Base-by-base conservation (phyloP, 1,284 basidiomycete genomes). In the Xerocomus minutiporus region DNA sequence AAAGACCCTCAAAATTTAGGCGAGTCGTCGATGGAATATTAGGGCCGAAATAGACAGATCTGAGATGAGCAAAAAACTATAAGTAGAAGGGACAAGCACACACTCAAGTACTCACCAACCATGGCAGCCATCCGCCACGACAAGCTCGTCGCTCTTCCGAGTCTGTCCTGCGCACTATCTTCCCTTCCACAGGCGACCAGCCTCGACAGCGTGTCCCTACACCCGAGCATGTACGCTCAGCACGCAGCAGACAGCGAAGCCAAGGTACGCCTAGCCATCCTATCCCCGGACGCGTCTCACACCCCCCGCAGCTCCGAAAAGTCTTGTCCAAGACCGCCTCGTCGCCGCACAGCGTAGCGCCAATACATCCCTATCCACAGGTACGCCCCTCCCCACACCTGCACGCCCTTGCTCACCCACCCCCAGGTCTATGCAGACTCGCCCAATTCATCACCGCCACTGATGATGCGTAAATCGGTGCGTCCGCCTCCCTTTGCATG, bases 161-260 rank as follows among this genome's bases (percentile, higher is more conserved):
- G 81, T 59, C 73, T 89, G 47, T 82, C 86, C 13, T 80, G 75
- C 46, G 77, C 80, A 1, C 78, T 89, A 52, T 81, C 83, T 45
- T 74, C 78, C 0, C 76, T 89, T 25, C 86, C 86, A 0, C 79
- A 84, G 58, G 87, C 85, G 3, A 85, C 80, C 60, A 83, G 77
- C 71, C 73, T 89, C 49, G 77, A 80, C 59, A 76, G 75, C 59
- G 75, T 89, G 29, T 71, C 80, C 0, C 70, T 89, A 1, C 86
- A 89, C 68, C 81, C 78, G 1, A 78, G 76, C 67, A 85, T 84
- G 81, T 84, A 84, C 58, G 78, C 81, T 1, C 77, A 81, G 50
- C 77, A 80, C 39, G 79, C 80, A 32, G 79, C 81, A 17, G 81
- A 86, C 67, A 86, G 84, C 60, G 82, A 88, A 69, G 86, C 84